Conservation (phyloP, 345 rosid genomes). For the Xanthoceras sorbifolium region DNA sequence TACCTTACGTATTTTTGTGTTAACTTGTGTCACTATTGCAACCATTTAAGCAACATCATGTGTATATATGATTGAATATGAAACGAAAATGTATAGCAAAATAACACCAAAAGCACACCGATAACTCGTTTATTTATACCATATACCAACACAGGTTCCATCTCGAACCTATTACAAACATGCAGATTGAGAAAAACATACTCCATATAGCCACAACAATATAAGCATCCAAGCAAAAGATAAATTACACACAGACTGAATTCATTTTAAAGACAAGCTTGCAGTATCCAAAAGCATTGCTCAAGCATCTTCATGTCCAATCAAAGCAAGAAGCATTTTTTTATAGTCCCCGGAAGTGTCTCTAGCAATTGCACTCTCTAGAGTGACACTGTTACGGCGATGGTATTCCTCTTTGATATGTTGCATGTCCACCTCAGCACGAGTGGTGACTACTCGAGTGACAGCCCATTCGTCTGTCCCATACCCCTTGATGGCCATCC, state of each 20-base stretch:
- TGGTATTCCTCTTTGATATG: constrained; percentile 78
- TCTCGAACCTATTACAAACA: neutral
- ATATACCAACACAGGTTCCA: neutral
- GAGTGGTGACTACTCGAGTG: constrained; percentile 70
- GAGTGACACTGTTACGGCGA: constrained; percentile 69
- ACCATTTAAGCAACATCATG: neutral
- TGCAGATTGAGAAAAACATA: neutral
- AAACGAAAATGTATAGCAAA: neutral
- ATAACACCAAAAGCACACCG: neutral
- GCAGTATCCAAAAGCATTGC: constrained; percentile 10
- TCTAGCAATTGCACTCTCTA: constrained; percentile 65
- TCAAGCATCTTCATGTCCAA: constrained; percentile 63
- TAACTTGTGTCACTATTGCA: neutral
- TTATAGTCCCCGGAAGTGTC: constrained; percentile 86
- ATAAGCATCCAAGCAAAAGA: constrained; percentile 9
- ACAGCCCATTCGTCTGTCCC: constrained; percentile 93
- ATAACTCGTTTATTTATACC: neutral
- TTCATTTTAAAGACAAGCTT: neutral
- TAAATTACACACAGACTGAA: constrained; percentile 11
- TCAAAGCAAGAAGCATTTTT: constrained; percentile 72
- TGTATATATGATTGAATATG: neutral
- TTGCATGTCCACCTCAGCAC: constrained; percentile 86
- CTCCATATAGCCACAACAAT: neutral
- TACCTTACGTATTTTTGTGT: neutral
- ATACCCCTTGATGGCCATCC: constrained; percentile 67